phyloP scores from a whole-genome alignment of 352 stramenopile species.

The Globisporangium canariense region DNA sequence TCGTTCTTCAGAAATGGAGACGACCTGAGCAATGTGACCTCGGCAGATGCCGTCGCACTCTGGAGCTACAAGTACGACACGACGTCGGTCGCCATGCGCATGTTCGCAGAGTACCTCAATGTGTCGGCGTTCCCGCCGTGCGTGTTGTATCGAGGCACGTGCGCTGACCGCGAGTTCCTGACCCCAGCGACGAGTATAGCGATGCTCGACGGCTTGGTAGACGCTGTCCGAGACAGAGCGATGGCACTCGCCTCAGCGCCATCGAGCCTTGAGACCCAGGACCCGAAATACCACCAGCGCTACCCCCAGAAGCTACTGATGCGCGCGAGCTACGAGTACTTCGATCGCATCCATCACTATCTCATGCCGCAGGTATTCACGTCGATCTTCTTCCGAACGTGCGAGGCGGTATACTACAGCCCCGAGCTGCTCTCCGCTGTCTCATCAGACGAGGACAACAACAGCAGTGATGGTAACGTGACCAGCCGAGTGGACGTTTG shows the following conservation, averaged over 20 bases:
- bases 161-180: not conserved
- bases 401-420: conserved; percentile 7
- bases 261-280: not conserved
- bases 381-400: conserved; percentile 3
- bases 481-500: not conserved
- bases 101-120: conserved; percentile 6
- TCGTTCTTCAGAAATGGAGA: not conserved
- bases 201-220: conserved; percentile 4
- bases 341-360: conserved; percentile 17
- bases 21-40: not conserved
- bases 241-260: not conserved
- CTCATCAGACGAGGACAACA: not conserved
- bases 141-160: conserved; percentile 1
- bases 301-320: not conserved
- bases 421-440: not conserved
- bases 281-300: not conserved
- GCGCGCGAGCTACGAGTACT: conserved; percentile 3
- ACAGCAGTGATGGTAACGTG: too few species aligned
- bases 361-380: conserved; percentile 8
- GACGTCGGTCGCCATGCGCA: conserved; percentile 11
- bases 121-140: not conserved
- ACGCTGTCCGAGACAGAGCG: not conserved
- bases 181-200: not conserved
- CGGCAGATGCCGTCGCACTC: not conserved
- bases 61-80: conserved; percentile 21